Conservation (phyloP, 2,329 filamentous ascomycete genomes). For the Dactylellina cionopaga region DNA sequence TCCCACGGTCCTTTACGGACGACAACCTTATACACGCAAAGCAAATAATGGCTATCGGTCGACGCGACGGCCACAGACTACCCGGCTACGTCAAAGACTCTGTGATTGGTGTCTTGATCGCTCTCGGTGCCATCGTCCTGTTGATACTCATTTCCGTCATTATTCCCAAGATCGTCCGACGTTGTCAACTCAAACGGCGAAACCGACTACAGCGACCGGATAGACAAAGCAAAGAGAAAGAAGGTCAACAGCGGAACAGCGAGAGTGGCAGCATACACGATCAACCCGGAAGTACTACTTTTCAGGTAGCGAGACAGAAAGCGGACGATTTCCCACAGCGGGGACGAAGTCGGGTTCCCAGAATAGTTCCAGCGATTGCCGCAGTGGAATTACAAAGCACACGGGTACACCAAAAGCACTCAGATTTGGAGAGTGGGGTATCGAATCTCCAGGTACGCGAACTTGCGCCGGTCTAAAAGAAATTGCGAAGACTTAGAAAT, state of each 20-base stretch:
- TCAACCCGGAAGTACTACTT: background rate
- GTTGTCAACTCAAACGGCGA: background rate
- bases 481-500: no score
- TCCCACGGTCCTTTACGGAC: background rate
- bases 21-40: background rate
- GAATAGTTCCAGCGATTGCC: background rate
- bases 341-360: slow-evolving; percentile 7
- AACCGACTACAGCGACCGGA: background rate
- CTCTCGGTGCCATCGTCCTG: slow-evolving; percentile 15
- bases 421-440: no score
- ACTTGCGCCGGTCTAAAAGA: no score
- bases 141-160: slow-evolving; percentile 7
- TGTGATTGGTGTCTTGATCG: slow-evolving; percentile 19
- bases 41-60: background rate
- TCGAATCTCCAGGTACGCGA: no score
- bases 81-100: slow-evolving; percentile 25
- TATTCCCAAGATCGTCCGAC: slow-evolving; percentile 24
- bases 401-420: background rate
- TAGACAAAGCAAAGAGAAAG: background rate
- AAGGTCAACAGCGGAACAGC: background rate
- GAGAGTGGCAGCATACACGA: background rate
- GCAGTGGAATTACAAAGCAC: background rate
- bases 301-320: background rate
- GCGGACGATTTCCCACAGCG: background rate
- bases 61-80: background rate